Percentiles rank a stretch among this genome's conserved stretches.
Conservation (phyloP, 768 basidiomycete genomes). For the Pleurotus sapidus region DNA sequence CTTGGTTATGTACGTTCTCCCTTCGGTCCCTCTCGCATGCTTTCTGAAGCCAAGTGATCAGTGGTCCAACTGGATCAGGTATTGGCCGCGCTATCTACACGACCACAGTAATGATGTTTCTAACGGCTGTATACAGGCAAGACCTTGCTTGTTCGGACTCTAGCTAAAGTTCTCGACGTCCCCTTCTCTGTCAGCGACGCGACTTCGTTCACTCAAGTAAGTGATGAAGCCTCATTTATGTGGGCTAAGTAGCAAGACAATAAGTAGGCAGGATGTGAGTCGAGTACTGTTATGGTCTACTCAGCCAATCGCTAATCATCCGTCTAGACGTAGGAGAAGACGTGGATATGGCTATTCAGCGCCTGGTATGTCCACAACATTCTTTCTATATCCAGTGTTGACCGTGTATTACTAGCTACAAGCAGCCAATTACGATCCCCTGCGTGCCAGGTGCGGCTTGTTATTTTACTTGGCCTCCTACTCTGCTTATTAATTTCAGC, state of each 20-base stretch:
- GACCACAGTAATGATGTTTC: background rate
- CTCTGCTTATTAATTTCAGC: slow-evolving; percentile 35
- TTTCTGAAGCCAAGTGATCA: background rate
- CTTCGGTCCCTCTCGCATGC: background rate
- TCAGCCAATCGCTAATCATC: slow-evolving; percentile 9
- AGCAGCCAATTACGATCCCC: slow-evolving; percentile 86
- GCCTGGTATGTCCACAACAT: slow-evolving; percentile 52
- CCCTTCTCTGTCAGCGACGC: slow-evolving; percentile 95
- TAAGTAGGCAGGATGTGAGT: slow-evolving; percentile 68
- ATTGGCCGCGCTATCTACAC: background rate
- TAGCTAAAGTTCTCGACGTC: slow-evolving; percentile 89
- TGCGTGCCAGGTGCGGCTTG: slow-evolving; percentile 69
- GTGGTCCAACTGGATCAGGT: slow-evolving; percentile 85
- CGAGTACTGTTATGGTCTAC: background rate
- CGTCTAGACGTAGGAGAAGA: slow-evolving; percentile 89
- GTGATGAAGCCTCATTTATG: background rate
- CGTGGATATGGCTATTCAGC: slow-evolving; percentile 87
- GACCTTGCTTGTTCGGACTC: slow-evolving; percentile 84
- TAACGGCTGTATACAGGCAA: slow-evolving; percentile 52
- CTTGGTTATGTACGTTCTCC: slow-evolving; percentile 69
- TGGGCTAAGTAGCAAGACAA: background rate
- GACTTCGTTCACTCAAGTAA: slow-evolving; percentile 88
- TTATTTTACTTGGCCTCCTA: background rate
- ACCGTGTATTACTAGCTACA: slow-evolving; percentile 54
- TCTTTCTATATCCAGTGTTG: background rate